These are phyloP conservation scores for Glomus cerebriforme DNA, from an alignment of 192 early-diverging fungal species.

Conservation along the genomic window DNA sequence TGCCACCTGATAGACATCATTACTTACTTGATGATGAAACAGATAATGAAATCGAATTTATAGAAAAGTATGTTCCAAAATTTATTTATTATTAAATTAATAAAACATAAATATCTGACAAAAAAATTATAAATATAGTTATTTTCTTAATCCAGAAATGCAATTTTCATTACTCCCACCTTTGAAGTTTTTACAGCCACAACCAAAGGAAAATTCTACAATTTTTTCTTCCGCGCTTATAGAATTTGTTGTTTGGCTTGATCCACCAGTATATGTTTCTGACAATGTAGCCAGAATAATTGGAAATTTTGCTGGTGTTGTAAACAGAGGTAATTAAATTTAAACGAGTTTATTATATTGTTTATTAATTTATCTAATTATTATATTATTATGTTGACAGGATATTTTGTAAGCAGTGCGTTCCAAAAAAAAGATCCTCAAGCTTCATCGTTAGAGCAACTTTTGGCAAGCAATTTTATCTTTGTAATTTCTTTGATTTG, in stretches of 20 bases:
- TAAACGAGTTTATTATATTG: background rate
- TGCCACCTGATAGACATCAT: background rate
- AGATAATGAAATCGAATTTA: background rate
- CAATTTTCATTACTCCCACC: background rate
- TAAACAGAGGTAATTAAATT: background rate
- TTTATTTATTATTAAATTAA: background rate
- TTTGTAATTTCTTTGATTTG: background rate
- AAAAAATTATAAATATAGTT: background rate
- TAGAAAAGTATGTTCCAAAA: background rate
- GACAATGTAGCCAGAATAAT: conserved; percentile 10
- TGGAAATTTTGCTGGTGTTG: background rate
- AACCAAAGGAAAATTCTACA: background rate
- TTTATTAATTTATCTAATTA: background rate
- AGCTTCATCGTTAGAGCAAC: conserved; percentile 21
- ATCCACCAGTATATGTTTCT: conserved; percentile 27
- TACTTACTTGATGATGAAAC: conserved; percentile 12
- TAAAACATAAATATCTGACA: background rate
- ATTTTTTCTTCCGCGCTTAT: background rate
- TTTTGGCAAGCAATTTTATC: background rate
- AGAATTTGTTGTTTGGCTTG: conserved; percentile 20
- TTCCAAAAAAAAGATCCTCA: background rate
- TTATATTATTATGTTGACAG: background rate
- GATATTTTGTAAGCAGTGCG: background rate
- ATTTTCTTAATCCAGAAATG: conserved; percentile 8
- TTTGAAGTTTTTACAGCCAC: conserved; percentile 19